phyloP scores from a whole-genome alignment of 2,329 filamentous ascomycete species.

The Bipolaris victoriae region DNA sequence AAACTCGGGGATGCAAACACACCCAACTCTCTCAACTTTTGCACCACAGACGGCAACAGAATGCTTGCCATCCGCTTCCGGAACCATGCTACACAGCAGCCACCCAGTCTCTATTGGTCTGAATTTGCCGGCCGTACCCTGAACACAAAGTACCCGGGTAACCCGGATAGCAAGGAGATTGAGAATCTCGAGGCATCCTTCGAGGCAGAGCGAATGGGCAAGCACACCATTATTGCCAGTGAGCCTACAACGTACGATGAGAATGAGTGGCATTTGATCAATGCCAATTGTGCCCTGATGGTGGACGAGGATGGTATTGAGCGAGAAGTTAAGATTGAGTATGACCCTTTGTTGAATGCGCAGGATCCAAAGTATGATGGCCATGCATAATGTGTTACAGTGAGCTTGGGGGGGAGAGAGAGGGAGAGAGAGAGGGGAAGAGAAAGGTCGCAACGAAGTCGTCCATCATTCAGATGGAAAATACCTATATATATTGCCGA shows the following conservation, averaged over 20 bases:
- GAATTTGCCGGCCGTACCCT: conserved; percentile 59
- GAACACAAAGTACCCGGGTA: conserved; percentile 60
- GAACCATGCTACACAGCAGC: conserved; percentile 59
- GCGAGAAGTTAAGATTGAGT: conserved; percentile 45
- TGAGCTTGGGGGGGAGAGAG: not conserved
- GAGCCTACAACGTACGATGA: conserved; percentile 62
- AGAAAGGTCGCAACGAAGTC: no score
- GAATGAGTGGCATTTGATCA: conserved; percentile 59
- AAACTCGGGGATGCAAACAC: conserved; percentile 48
- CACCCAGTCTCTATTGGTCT: conserved; percentile 59
- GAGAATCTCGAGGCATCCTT: conserved; percentile 45
- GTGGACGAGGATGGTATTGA: conserved; percentile 52
- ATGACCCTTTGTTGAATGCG: conserved; percentile 50
- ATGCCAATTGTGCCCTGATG: conserved; percentile 54
- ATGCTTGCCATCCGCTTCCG: conserved; percentile 60
- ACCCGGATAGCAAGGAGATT: conserved; percentile 51
- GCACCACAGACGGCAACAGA: conserved; percentile 57
- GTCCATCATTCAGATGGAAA: no score
- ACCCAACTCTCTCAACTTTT: conserved; percentile 61
- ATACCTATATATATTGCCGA: no score
- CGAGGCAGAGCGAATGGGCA: conserved; percentile 53
- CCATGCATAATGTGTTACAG: not conserved
- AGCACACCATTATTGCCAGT: conserved; percentile 60
- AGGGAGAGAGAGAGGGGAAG: not conserved
- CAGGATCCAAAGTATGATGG: conserved; percentile 44